phyloP scores from a whole-genome alignment of 1,139 yeast species.

The Sugiyamaella paludigena region DNA sequence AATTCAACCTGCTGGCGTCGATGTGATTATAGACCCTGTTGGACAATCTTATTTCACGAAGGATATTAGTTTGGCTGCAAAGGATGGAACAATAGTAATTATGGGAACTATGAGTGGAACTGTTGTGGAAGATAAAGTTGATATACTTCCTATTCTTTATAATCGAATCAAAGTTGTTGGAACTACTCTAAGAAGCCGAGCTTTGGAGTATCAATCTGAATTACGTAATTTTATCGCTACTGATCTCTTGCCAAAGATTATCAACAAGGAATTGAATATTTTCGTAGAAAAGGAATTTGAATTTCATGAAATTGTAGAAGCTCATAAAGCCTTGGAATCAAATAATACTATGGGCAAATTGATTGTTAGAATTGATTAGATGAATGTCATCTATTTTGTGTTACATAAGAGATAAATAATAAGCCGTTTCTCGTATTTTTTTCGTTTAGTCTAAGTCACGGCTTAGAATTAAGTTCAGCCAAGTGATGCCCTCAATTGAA shows the following conservation, averaged over 20 bases:
- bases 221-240: slow-evolving; percentile 30
- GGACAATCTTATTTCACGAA: slow-evolving; percentile 32
- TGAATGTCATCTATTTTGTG: neutral
- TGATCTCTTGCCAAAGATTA: slow-evolving; percentile 30
- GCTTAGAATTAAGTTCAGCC: too few relatives aligned
- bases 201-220: slow-evolving; percentile 29
- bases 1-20: slow-evolving; percentile 31
- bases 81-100: slow-evolving; percentile 35
- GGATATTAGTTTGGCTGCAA: slow-evolving; percentile 28
- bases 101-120: slow-evolving; percentile 34
- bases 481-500: too few relatives aligned
- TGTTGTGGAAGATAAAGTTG: slow-evolving; percentile 24
- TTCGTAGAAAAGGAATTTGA: slow-evolving; percentile 29
- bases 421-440: too few relatives aligned
- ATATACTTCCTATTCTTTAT: slow-evolving; percentile 27
- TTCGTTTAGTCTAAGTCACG: too few relatives aligned
- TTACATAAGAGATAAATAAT: too few relatives aligned
- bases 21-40: slow-evolving; percentile 39
- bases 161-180: slow-evolving; percentile 35
- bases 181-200: slow-evolving; percentile 34
- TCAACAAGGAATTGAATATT: slow-evolving; percentile 26
- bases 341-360: slow-evolving; percentile 37
- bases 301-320: slow-evolving; percentile 31
- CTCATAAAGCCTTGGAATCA: slow-evolving; percentile 35
- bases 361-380: slow-evolving; percentile 21